phyloP scores from a whole-genome alignment of 305 asterid species.

The Solanum hybrid region DNA sequence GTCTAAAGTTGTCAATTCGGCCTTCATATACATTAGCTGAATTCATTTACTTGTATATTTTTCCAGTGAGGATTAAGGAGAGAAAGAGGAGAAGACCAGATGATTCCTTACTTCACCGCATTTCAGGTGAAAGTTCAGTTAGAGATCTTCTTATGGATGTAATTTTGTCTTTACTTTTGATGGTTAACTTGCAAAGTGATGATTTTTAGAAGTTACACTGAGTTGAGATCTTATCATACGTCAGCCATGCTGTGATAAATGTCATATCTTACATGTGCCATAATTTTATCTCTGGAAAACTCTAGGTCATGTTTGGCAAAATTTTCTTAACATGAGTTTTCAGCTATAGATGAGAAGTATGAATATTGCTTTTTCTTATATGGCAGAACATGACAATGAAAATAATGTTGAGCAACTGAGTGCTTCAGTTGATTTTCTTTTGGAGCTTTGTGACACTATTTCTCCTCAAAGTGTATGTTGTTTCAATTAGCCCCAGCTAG shows the following conservation, averaged over 20 bases:
- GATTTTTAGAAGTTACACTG: neutral
- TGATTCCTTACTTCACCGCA: slow-evolving; percentile 20
- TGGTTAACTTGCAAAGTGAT: neutral
- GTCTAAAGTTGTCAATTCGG: neutral
- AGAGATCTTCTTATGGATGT: neutral
- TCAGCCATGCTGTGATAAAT: neutral
- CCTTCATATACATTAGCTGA: neutral
- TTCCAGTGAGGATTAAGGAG: slow-evolving; percentile 65
- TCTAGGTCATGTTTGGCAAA: neutral
- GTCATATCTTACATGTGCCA: neutral
- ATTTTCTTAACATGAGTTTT: neutral
- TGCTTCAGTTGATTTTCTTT: slow-evolving; percentile 87
- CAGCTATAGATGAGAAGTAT: neutral
- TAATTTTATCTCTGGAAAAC: neutral
- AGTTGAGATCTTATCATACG: neutral
- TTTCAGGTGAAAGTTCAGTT: slow-evolving; percentile 41
- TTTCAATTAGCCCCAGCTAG: neutral
- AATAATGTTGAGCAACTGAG: slow-evolving; percentile 59
- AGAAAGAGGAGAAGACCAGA: slow-evolving; percentile 47
- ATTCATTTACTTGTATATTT: neutral
- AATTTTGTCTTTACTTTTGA: neutral
- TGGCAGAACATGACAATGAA: slow-evolving; percentile 41
- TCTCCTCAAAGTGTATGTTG: slow-evolving; percentile 44
- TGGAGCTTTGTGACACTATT: slow-evolving; percentile 71
- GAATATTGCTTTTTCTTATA: neutral